Evolutionary conservation across 345 rosid species (phyloP), one percentile per base, ranked within the genome.

Genomic region (Euphorbia peplus): DNA sequence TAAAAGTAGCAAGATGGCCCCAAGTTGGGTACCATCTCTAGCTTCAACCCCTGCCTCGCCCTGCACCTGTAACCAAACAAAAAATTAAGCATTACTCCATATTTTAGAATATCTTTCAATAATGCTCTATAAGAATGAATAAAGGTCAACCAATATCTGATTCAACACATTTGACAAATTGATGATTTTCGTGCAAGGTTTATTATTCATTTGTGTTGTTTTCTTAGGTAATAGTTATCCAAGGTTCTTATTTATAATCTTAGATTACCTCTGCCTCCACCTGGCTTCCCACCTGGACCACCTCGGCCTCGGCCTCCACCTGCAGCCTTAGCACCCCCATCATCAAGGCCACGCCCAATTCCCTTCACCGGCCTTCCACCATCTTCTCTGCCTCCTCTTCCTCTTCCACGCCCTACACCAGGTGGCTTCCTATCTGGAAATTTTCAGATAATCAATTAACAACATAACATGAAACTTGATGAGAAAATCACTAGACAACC

Each of bases 361-460:
- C 90, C 92, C 76, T 78, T 87, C 46, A 81, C 60, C 66, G 77
- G 85, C 76, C 90, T 84, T 69, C 88, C 90, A 70, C 90, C 88
- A 28, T 89, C 92, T 57, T 87, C 96, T 82, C 96, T 84, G 22
- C 96, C 92, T 73, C 96, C 92, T 73, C 96, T 85, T 60, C 92
- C 96, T 79, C 92, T 83, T 70, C 96, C 96, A 41, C 90, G 92
- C 22, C 92, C 89, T 0, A 89, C 86, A 0, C 90, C 92, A 69
- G 96, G 92, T 51, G 96, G 92, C 76, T 66, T 89, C 64, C 92
- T 87, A 79, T 89, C 96, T 89, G 76, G 10, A 76, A 54, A 67
- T 56, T 28, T 6, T 42, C 44, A 47, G 71, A 21, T n/a, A 51
- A 53, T 44, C 35, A 58, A 1, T 55, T 24, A 73, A 19, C 57